Base-by-base conservation (phyloP, 2,329 filamentous ascomycete species). In the Alternaria arborescens region DNA sequence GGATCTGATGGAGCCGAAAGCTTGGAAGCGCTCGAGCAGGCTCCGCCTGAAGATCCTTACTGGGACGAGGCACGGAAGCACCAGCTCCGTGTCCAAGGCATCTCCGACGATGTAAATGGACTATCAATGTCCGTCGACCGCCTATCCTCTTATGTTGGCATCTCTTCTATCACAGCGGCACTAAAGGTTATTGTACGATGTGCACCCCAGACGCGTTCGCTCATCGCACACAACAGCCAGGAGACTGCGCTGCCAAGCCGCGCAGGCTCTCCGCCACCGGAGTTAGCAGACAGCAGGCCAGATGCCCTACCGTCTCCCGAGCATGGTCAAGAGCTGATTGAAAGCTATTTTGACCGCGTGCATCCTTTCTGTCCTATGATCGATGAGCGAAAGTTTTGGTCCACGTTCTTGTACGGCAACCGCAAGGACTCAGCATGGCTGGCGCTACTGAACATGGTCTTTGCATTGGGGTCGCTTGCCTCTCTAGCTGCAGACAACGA, bases 261-360 rank as follows among this genome's bases (percentile, higher is more conserved):
- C 53, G 75, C 75, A 41, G 68, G 72, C 20, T 77, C 76, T 24
- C 76, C 77, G 18, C 74, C 77, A 26, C 76, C 77, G 2, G 77
- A 78, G 41, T 65, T 76, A 22, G 57, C 57, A 22, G 74, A 75
- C 46, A 72, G 69, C 54, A 65, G 72, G 61, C 69, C 76, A 55
- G 60, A 81, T 47, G 82, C 88, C 26, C 77, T 86, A 38, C 86
- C 87, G 62, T 58, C 81, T 82, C 85, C 86, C 16, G 86, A 85
- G 73, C 89, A 90, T 68, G 89, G 89, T 16, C 87, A 90, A 73
- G 87, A 87, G 6, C 81, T 92, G 10, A 87, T 92, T 41, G 88
- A 92, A 67, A 88, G 89, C n/a, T 93, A 92, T 75, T 93, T 93
- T 75, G 88, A 89, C 66, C 85, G 88, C 32, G 86, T 91, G 24